Evolutionary conservation across 768 basidiomycete species (phyloP), one percentile per base, ranked within the genome.

Genomic region (Boletus rubescentipes): DNA sequence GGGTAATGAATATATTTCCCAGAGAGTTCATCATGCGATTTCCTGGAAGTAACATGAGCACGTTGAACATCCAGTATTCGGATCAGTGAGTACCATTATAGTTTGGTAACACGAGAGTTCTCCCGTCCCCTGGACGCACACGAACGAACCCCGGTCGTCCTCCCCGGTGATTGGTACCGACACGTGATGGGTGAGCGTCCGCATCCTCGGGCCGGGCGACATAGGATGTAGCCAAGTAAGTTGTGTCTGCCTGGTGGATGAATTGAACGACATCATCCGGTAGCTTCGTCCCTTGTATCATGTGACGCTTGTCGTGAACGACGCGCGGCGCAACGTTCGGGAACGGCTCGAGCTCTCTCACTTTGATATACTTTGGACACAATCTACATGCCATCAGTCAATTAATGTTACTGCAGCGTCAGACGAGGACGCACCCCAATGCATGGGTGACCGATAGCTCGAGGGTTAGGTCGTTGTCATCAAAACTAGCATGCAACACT

Each of bases 361-460:
- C 62, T 45, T 76, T 81, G 61, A 85, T 86, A 50, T 86, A 86
- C 61, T 86, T 86, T 9, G 84, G 85, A 63, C 83, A 86, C 55
- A 84, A 80, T 30, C 84, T 85, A 46, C 11, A 11, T n/a, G 4
- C 16, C 7, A 23, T 4, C 15, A 16, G 30, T 56, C 30, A 57
- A 20, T 37, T 5, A 32, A 5, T 9, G 5, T 18, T 49, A 16
- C 21, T 23, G 31, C 9, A 0, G 21, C 21, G 39, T 48, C 16
- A 36, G 40, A 23, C 51, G 49, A 23, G 18, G 30, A 47, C 78
- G 42, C 57, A 84, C 84, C 84, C 84, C 30, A 85, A 64, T 12
- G 84, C 78, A 58, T 86, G 73, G 57, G 82, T 75, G n/a, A 86
- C 80, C 1, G 59, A 52, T 11, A 83, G 36, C 23, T 78, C 72